Base-by-base conservation (phyloP, 768 basidiomycete species). In the Psilocybe cyanescens region DNA sequence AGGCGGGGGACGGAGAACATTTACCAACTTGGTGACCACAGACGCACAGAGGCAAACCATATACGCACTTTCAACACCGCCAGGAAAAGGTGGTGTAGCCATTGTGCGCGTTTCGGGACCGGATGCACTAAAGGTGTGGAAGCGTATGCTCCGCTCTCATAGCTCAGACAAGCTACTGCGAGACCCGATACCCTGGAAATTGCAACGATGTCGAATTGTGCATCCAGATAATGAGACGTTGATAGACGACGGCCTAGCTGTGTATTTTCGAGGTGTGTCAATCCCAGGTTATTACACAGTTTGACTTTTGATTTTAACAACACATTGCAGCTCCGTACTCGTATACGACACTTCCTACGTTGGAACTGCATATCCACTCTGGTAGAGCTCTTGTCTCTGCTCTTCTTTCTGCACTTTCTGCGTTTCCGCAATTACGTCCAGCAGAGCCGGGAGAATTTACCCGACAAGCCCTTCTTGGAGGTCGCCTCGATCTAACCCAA, bases 381-480 rank as follows among this genome's bases (percentile, higher is more conserved):
- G 92, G 93, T 2, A 83, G 90, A 4, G 93, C 95, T 3, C 81
- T 95, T 30, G 83, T 95, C 68, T 76, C 87, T 2, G 85, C 92
- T 3, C 78, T 94, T 6, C 82, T 96, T 17, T 71, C 74, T 1
- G 85, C 89, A 3, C 79, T 96, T 2, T 82, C 87, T 9, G 73
- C 72, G 16, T 59, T 94, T 8, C 85, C 88, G 0, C 83, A 77
- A 58, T 86, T 87, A 54, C 86, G 95, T 3, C 89, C 89, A 5
- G 95, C 95, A 1, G 88, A 90, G 68, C 85, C 89, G 1, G 95
- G 95, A 30, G 95, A 97, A 74, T 97, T 97, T 68, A 95, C 95
- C 12, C 83, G 89, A 29, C 87, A 91, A 47, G 94, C 94, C 0
- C 92, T 94, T 64, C 77, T 88, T 29, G 88, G 85, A 17, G 95